Conservation (phyloP, 2,329 filamentous ascomycete species). For the Alternaria rosae region DNA sequence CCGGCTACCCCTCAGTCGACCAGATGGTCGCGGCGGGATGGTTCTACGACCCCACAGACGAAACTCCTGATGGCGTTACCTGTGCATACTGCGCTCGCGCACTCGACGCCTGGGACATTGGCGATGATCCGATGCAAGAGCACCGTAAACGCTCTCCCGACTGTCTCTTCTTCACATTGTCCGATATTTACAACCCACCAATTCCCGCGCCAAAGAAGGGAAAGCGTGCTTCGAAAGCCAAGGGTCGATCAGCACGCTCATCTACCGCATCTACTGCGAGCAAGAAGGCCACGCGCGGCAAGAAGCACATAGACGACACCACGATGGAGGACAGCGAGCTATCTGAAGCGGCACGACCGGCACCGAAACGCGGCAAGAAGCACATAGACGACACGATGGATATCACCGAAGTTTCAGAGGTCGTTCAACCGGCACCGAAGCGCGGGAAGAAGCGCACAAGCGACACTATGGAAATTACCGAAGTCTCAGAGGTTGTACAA, state of each 20-base stretch:
- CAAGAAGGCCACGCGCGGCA: slow-evolving; percentile 25
- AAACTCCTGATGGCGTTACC: slow-evolving; percentile 87
- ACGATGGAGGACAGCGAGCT: not conserved
- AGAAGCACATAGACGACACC: slow-evolving; percentile 27
- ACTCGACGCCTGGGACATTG: slow-evolving; percentile 92
- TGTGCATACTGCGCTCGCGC: slow-evolving; percentile 91
- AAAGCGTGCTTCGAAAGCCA: slow-evolving; percentile 37
- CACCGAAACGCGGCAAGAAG: not conserved
- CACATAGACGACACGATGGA: not conserved
- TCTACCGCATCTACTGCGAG: slow-evolving; percentile 21
- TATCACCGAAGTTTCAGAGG: not conserved
- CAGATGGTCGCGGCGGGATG: slow-evolving; percentile 91
- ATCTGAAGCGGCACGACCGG: not conserved
- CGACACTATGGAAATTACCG: not conserved
- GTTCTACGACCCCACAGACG: slow-evolving; percentile 86
- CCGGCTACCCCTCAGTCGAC: slow-evolving; percentile 56
- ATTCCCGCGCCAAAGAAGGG: slow-evolving; percentile 32
- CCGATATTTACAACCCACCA: slow-evolving; percentile 59
- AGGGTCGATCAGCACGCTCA: slow-evolving; percentile 35
- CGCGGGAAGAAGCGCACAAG: not conserved
- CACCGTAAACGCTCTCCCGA: slow-evolving; percentile 79
- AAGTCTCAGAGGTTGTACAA: not conserved
- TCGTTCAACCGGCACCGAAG: not conserved
- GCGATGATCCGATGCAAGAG: slow-evolving; percentile 90
- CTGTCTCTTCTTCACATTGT: slow-evolving; percentile 82